Base-by-base conservation (phyloP, 176 grass and related monocot genomes). In the Carex kokanica region DNA sequence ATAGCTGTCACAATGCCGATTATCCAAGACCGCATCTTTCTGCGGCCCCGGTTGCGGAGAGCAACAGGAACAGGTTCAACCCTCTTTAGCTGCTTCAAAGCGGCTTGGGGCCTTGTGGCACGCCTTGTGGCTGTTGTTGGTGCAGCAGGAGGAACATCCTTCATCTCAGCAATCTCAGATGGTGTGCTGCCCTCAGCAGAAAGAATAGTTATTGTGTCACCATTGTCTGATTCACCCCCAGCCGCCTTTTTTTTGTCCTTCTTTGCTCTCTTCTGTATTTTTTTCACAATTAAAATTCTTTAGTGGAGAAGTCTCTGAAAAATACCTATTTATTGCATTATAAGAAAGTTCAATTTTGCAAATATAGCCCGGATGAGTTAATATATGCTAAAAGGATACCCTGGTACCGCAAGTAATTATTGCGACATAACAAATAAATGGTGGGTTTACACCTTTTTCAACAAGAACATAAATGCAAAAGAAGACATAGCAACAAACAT, bases 21-120 rank as follows among this genome's bases (percentile, higher is more conserved):
- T 55, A 99, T 66, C 85, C 94, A 95, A 36, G 92, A 82, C 5
- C 78, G 51, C 80, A 93, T 90, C 59, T 86, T 99, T 78, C 85
- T 90, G 64, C 61, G 91, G 54, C 72, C 65, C 85, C 67, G 91
- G 83, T 99, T 88, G 53, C 91, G 93, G 51, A 95, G 91, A 47
- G 93, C 85, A 18, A 75, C 69, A 20, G 93, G 96, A 83, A 89
- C 84, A 9, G 91, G 91, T 55, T 95, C 70, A 49, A 93, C 6
- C 85, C 77, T 81, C 53, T 92, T 93, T 31, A 88, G 72, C 86
- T 95, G 89, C 89, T 86, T 99, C 61, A 87, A 63, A 18, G 62
- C 82, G 1, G 72, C 56, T 8, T 81, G 79, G 1, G 87, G 74
- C 77, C 83, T 91, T 49, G 70, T 72, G 8, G 52, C 31, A 60